Base-by-base conservation (phyloP, 805 yeast species). In the Candida silvatica region DNA sequence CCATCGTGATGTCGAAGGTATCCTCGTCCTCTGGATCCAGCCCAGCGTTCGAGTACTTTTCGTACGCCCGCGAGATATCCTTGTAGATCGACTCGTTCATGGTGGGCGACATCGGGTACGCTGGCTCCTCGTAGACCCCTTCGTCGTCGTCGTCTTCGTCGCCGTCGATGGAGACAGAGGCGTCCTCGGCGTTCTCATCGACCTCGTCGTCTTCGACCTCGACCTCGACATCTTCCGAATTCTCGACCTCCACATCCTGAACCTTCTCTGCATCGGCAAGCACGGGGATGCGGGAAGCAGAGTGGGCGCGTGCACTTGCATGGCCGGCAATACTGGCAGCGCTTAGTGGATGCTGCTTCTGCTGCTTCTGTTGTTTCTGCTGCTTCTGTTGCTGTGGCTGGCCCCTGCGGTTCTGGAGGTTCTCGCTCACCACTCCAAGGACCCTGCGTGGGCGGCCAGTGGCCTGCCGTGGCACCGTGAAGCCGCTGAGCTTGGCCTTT, bases 1-100 rank as follows among this genome's bases (percentile, higher is more conserved):
- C 97, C 96, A 90, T 87, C 4, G 90, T 78, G 6, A 80, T 78
- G 53, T 85, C 95, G 52, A 64, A 79, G 1, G 86, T 79, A 53
- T 85, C 95, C 51, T 84, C 94, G 52, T 85, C 95, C 38, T 71
- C 69, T 24, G 77, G 81, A 54, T 81, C 90, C 33, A 81, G 63
- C 1, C 64, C 54, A 20, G 61, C 62, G 29, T 67, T 56, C 23
- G 80, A 64, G 47, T 71, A 74, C 46, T 67, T 65, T 9, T 54
- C 54, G 55, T 70, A 71, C 6, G 80, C 74, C 22, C 56, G 43
- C 37, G 64, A 65, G 38, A 81, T 62, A 45, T 77, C 77, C 9
- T 52, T 49, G 42, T 66, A 66, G 12, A 74, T 71, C 9, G 61
- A 50, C 11, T 62, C 59, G 37, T 65, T 68, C 62, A 77, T 62